A percentile compares a stretch with the other conserved stretches of the same genome.
Evolutionary conservation across 352 stramenopile genomes (phyloP).

Genomic region (Detonula confervacea): DNA sequence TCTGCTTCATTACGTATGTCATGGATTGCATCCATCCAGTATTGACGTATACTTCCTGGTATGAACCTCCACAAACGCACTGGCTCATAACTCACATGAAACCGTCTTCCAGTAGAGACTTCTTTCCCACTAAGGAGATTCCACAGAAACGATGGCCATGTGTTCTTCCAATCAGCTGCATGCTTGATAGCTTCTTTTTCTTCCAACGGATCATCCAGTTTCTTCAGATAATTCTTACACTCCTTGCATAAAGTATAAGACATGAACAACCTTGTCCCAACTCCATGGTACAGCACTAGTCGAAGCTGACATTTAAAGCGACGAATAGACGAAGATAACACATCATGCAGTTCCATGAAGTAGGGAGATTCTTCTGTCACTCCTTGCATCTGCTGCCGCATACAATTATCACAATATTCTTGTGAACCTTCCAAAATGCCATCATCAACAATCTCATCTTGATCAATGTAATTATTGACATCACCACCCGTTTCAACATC

Average conservation of each 20-base stretch:
- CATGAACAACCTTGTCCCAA: too few relatives aligned
- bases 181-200: neutral
- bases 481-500: too few relatives aligned
- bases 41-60: neutral
- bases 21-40: constrained; percentile 8
- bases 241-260: constrained; percentile 7
- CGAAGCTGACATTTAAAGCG: too few relatives aligned
- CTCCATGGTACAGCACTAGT: too few relatives aligned
- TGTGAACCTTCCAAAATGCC: too few relatives aligned
- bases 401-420: too few relatives aligned
- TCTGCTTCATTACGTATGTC: neutral
- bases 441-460: too few relatives aligned
- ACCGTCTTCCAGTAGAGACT: neutral
- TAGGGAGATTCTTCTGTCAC: too few relatives aligned
- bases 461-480: too few relatives aligned
- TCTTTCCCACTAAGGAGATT: constrained; percentile 15
- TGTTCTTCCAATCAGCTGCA: constrained; percentile 17
- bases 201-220: neutral
- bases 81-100: constrained; percentile 5
- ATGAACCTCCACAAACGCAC: constrained; percentile 18
- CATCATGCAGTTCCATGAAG: too few relatives aligned
- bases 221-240: constrained; percentile 11
- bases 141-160: constrained; percentile 30
- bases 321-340: too few relatives aligned
- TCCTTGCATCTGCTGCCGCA: too few relatives aligned